Base-by-base conservation (phyloP, 495 filamentous ascomycete species). In the Cladorrhinum samala region DNA sequence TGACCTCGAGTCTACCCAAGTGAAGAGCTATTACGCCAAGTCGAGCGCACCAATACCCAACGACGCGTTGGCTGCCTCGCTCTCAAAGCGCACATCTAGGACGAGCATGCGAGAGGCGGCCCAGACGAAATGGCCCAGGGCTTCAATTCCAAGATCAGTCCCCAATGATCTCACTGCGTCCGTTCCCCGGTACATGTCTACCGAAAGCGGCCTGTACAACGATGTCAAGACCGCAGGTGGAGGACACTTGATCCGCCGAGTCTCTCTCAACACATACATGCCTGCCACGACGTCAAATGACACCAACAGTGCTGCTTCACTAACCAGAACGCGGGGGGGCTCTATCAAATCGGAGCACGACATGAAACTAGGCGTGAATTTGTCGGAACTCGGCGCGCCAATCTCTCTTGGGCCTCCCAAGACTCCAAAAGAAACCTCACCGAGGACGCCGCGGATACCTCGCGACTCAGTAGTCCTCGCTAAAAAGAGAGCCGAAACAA, bases 21-120 rank as follows among this genome's bases (percentile, higher is more conserved):
- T 69, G 11, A 50, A 55, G 41, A 63, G 63, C 1, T 72, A 65
- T 30, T 64, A 70, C 54, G 52, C 64, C 2, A 58, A 53, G 18
- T 44, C 55, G 9, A 36, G 45, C 0, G 43, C 17, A 20, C 11
- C 11, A 13, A 27, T n/a, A 23, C 9, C 52, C 1, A 50, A 58
- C n/a, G 30, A 52, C 11, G 40, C 61, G 18, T 45, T 27, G n/a
- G 38, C 14, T 45, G 5, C 39, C 37, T 27, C 9, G n/a, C n/a
- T 11, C 27, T 27, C 49, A 21, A 17, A 39, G 9, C 25, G 14
- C 19, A 13, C 13, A 40, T 30, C 41, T 6, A 41, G 19, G 33
- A 17, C 18, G 25, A 38, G 8, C 18, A 53, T 18, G 19, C 30
- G 23, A 30, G n/a, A 25, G 48, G 3, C 18, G 14, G 14, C 37